Evolutionary conservation across 2,329 filamentous ascomycete genomes (phyloP), one percentile per base, ranked within the genome.

Genomic region (Didymellaceae sp.): DNA sequence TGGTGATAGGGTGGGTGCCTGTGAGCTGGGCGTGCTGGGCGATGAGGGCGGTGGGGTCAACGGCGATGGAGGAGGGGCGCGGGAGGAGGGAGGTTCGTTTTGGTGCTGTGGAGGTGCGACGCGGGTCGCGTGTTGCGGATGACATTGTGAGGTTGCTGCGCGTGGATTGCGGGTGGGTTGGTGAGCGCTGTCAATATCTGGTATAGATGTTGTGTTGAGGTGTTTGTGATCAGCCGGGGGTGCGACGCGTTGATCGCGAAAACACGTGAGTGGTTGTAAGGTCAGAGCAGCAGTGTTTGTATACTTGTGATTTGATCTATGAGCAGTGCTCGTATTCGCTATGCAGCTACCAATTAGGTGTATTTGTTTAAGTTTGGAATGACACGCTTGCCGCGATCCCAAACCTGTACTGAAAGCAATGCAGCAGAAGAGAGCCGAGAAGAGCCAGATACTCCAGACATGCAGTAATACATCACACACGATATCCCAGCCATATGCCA

Each of bases 1-100:
- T 85, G 34, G 85, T 87, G 57, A 99, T 90, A 1, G 85, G 86
- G 69, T 95, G 83, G 2, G 83, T 86, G 57, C 94, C 94, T n/a
- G 74, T 84, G 14, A 80, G 64, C 26, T 75, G 68, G 3, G 75
- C 78, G 59, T 79, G 78, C 32, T 78, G 75, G 5, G 77, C 76
- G 42, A 82, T 72, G 41, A 80, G 72, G 43, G 77, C 77, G 4
- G 72, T 68, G 24, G 77, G 73, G 66, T 82, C 76, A 57, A 81
- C 70, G 47, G 67, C 68, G 25, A 72, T 64, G 5, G 64, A 66
- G 6, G 56, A 50, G 18, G 77, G 75, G 52, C 70, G 74, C 18
- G 67, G 71, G 57, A 75, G 70, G 47, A 68, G 54, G 7, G 70
- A 71, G 17, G 65, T 59, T 33, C 71, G 72, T 57, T 72, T 74